phyloP scores from a whole-genome alignment of 2,329 filamentous ascomycete genomes.

The Volutella citrinella region DNA sequence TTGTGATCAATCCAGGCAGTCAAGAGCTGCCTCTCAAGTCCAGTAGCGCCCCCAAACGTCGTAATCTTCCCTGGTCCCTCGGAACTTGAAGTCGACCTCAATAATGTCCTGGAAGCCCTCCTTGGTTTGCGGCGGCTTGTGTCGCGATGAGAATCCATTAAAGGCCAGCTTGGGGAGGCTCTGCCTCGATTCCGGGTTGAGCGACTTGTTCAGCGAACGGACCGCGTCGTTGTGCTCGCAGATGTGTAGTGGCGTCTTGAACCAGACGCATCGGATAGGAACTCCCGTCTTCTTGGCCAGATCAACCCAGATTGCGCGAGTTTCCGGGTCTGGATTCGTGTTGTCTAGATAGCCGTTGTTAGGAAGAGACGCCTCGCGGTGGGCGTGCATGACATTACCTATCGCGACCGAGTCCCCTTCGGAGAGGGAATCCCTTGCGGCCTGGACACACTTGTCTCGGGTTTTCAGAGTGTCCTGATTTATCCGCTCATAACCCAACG shows the following conservation, averaged over 20 bases:
- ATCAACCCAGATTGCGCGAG: conserved; percentile 73
- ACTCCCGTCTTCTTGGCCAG: conserved; percentile 69
- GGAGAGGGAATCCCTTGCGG: conserved; percentile 62
- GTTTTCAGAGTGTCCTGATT: conserved; percentile 90
- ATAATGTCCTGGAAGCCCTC: conserved; percentile 86
- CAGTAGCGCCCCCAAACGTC: conserved; percentile 75
- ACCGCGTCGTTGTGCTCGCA: conserved; percentile 87
- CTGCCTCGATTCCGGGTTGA: conserved; percentile 79
- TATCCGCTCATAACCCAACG: conserved; percentile 76
- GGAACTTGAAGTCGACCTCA: conserved; percentile 72
- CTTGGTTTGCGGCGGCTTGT: conserved; percentile 64
- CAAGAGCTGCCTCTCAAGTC: too few relatives aligned
- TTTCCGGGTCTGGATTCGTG: conserved; percentile 84
- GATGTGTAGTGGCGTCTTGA: conserved; percentile 68
- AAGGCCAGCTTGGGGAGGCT: conserved; percentile 80
- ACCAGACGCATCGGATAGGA: conserved; percentile 81
- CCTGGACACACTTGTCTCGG: conserved; percentile 67
- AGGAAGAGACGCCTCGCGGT: too few relatives aligned
- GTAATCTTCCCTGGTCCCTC: conserved; percentile 66
- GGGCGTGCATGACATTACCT: too few relatives aligned
- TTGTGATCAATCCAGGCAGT: too few relatives aligned
- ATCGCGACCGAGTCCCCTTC: conserved; percentile 70
- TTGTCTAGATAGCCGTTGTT: conserved; percentile 63
- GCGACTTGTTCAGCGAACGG: conserved; percentile 64
- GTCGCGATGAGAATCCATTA: conserved; percentile 68